Percentiles rank a stretch among this genome's conserved stretches.
These are phyloP conservation scores for Dendrobium chrysotoxum DNA, from an alignment of 106 monocot genomes.

Conservation along the genomic window DNA sequence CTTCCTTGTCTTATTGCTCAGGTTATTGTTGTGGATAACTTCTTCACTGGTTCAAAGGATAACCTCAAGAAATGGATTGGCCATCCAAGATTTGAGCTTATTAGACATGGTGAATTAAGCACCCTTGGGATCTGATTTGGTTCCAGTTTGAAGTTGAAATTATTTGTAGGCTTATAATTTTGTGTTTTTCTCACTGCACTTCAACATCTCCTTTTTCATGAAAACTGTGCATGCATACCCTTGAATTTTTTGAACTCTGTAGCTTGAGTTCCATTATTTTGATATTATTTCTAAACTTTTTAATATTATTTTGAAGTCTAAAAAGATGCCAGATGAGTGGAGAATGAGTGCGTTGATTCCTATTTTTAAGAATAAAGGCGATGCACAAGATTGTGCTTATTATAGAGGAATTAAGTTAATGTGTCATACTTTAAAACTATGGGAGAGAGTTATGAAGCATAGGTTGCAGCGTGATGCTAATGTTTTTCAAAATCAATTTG, in stretches of 20 bases:
- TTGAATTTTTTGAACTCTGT: not conserved
- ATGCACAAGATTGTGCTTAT: too few relatives aligned
- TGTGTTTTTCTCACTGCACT: not conserved
- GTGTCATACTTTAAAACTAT: too few relatives aligned
- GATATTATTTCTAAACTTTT: too few relatives aligned
- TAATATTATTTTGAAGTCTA: too few relatives aligned
- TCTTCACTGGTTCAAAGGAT: conserved; percentile 89
- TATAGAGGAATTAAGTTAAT: too few relatives aligned
- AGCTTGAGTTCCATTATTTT: not conserved
- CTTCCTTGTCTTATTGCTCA: conserved; percentile 16
- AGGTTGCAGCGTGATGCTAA: too few relatives aligned
- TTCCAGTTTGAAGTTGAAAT: not conserved
- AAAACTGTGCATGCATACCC: not conserved
- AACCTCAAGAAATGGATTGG: conserved; percentile 92
- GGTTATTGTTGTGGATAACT: conserved; percentile 91
- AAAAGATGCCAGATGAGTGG: too few relatives aligned
- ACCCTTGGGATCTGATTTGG: not conserved
- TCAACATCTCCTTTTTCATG: not conserved
- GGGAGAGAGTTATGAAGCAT: too few relatives aligned
- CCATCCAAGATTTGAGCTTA: conserved; percentile 94
- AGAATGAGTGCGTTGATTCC: too few relatives aligned
- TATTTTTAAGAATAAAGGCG: too few relatives aligned
- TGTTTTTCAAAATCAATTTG: too few relatives aligned
- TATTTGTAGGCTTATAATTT: not conserved
- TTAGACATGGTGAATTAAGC: conserved; percentile 70